Percentiles rank a stretch among this genome's conserved stretches.
Evolutionary conservation across 768 basidiomycete species (phyloP).

Genomic region (Tricholoma hemisulphureum): DNA sequence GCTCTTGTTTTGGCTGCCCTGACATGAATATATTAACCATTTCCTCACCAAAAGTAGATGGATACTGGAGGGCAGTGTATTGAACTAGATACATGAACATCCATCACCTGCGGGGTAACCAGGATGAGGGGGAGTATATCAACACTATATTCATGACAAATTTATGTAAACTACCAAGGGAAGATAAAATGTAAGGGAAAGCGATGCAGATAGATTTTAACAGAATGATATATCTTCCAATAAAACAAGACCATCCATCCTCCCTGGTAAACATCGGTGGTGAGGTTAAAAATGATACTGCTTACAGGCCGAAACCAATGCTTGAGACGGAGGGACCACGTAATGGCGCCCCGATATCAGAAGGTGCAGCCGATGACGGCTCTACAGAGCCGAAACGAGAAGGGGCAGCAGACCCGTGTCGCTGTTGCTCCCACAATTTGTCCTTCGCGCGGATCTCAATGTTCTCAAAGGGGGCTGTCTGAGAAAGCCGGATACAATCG

Average conservation of each 20-base stretch:
- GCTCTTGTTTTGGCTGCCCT: no score
- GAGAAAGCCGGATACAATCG: slow-evolving; percentile 82
- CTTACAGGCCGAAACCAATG: slow-evolving; percentile 41
- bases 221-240: slow-evolving; percentile 10
- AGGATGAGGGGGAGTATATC: no score
- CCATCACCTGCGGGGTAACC: no score
- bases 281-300: not conserved
- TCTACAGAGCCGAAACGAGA: slow-evolving; percentile 26
- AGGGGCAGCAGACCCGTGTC: slow-evolving; percentile 29
- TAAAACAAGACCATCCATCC: slow-evolving; percentile 10
- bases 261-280: not conserved
- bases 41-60: no score
- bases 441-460: slow-evolving; percentile 81
- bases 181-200: no score
- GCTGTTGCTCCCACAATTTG: slow-evolving; percentile 79
- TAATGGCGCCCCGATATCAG: slow-evolving; percentile 4
- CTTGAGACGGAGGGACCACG: slow-evolving; percentile 38
- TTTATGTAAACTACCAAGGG: not conserved
- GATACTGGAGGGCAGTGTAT: no score
- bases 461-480: slow-evolving; percentile 75
- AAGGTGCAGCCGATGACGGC: slow-evolving; percentile 25
- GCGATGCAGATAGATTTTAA: not conserved
- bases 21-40: no score
- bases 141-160: not conserved
- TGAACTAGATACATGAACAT: no score